Percentiles rank a stretch among this genome's conserved stretches.
These are phyloP conservation scores for Cladosporium phlei DNA, from an alignment of 2,329 filamentous ascomycete species.

Conservation along the genomic window DNA sequence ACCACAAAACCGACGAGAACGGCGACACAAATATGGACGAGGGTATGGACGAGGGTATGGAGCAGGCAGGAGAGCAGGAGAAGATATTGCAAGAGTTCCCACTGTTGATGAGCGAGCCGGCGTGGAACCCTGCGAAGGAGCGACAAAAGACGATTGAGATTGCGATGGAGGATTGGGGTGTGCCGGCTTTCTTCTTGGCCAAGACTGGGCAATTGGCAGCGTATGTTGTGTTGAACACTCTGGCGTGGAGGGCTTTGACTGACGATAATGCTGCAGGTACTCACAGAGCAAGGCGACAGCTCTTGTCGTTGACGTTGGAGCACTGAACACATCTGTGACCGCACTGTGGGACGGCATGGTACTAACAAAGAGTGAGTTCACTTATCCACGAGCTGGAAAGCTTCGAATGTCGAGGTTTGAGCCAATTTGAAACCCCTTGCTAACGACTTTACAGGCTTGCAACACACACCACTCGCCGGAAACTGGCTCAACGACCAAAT, in stretches of 20 bases:
- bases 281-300: conserved; percentile 90
- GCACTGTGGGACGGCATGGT: conserved; percentile 94
- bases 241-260: conserved; percentile 14
- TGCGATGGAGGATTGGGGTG: conserved; percentile 94
- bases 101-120: conserved; percentile 86
- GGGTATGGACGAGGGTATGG: conserved; percentile 56
- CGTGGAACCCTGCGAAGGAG: conserved; percentile 83
- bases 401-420: neutral
- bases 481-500: conserved; percentile 88
- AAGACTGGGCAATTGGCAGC: conserved; percentile 84
- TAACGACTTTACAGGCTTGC: conserved; percentile 53
- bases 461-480: conserved; percentile 79
- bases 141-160: conserved; percentile 94
- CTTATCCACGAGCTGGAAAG: too few species aligned
- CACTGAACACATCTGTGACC: conserved; percentile 80
- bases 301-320: conserved; percentile 86
- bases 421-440: neutral
- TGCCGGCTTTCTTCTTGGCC: conserved; percentile 89
- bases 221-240: conserved; percentile 37
- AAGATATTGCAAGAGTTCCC: conserved; percentile 86
- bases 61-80: conserved; percentile 57
- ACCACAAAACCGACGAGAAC: conserved; percentile 53
- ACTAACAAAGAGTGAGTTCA: conserved; percentile 64
- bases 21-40: conserved; percentile 32
- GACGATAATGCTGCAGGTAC: conserved; percentile 53